Percentiles rank a stretch among this genome's conserved stretches.
Conservation (phyloP, 176 grass and related monocot species). For the Coix lacrymajobi region DNA sequence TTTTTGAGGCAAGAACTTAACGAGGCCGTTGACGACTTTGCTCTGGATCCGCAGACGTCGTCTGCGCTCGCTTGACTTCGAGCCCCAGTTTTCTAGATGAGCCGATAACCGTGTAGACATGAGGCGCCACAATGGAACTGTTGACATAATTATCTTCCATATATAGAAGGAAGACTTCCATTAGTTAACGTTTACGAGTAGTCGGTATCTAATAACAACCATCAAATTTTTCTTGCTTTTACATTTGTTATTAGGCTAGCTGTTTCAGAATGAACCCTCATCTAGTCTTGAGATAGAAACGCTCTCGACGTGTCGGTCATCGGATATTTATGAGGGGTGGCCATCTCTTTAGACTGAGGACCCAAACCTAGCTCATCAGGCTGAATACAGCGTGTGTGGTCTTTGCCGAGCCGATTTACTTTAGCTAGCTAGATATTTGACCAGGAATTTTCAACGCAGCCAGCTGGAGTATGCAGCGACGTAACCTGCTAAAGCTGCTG, state of each 20-base stretch:
- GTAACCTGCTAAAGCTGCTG: not conserved
- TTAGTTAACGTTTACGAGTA: too few relatives aligned
- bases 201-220: not conserved
- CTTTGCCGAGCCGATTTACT: not conserved
- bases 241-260: not conserved
- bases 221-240: not conserved
- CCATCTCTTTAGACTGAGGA: not conserved
- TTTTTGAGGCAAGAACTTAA: too few relatives aligned
- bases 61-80: too few relatives aligned
- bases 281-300: not conserved
- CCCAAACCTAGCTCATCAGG: not conserved
- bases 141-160: too few relatives aligned
- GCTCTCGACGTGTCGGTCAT: not conserved
- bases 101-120: too few relatives aligned
- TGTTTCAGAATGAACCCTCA: not conserved
- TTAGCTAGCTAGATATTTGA: not conserved
- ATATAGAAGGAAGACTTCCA: too few relatives aligned
- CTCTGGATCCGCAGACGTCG: too few relatives aligned
- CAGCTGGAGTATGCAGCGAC: conserved; percentile 1
- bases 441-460: not conserved
- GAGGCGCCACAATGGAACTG: not conserved
- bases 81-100: too few relatives aligned
- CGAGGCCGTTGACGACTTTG: too few relatives aligned
- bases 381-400: not conserved
- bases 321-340: not conserved